These are phyloP conservation scores for Grosmannia serpens DNA, from an alignment of 2,329 filamentous ascomycete genomes.

Conservation along the genomic window DNA sequence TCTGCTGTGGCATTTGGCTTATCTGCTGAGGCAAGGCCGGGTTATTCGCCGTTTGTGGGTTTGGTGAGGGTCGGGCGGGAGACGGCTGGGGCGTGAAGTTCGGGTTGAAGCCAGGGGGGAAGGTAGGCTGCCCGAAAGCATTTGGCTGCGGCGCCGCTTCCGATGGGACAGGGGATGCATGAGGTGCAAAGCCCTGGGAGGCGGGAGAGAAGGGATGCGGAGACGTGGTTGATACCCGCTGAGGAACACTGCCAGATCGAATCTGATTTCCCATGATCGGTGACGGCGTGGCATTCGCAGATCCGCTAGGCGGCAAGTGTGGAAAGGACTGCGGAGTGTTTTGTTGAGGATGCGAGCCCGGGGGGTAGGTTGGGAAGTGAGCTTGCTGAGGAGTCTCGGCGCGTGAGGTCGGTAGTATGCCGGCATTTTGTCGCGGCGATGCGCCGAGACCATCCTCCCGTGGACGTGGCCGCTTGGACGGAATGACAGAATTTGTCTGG, in stretches of 20 bases:
- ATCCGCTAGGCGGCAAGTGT: conserved; percentile 71
- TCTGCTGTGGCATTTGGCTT: conserved; percentile 22
- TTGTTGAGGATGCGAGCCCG: conserved; percentile 48
- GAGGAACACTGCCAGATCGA: conserved; percentile 57
- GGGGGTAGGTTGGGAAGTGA: conserved; percentile 59
- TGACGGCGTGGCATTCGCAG: conserved; percentile 78
- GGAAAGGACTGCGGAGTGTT: conserved; percentile 60
- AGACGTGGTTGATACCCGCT: conserved; percentile 81
- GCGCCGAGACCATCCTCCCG: conserved; percentile 74
- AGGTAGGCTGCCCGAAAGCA: conserved; percentile 52
- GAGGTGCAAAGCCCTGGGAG: conserved; percentile 57
- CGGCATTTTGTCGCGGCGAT: conserved; percentile 66
- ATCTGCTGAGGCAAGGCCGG: conserved; percentile 44
- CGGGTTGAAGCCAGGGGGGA: conserved; percentile 46
- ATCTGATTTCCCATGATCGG: conserved; percentile 81
- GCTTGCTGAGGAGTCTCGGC: conserved; percentile 85
- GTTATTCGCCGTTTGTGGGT: conserved; percentile 35
- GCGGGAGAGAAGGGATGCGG: conserved; percentile 82
- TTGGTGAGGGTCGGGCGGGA: conserved; percentile 43
- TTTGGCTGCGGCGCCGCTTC: conserved; percentile 69
- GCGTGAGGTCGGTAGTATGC: conserved; percentile 68
- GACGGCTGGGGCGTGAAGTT: conserved; percentile 47
- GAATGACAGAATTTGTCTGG: conserved; percentile 75
- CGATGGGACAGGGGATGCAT: conserved; percentile 65
- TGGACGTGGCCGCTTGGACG: conserved; percentile 75